These are phyloP conservation scores for Ascochyta fabae DNA, from an alignment of 2,329 filamentous ascomycete species.

Conservation along the genomic window DNA sequence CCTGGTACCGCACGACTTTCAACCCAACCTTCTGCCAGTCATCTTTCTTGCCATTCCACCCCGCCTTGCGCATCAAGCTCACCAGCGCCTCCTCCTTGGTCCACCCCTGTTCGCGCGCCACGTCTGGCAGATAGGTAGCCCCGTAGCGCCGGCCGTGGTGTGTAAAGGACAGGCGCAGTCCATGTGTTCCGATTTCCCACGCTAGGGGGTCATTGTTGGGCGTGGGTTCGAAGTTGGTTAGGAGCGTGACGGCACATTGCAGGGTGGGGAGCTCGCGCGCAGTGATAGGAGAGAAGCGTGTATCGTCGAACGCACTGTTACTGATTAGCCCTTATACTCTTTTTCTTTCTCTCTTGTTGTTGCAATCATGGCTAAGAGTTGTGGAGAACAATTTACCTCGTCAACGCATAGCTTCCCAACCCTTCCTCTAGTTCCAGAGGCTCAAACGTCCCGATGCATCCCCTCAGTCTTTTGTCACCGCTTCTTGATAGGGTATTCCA, in stretches of 20 bases:
- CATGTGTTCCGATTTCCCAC: conserved; percentile 87
- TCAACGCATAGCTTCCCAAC: conserved; percentile 80
- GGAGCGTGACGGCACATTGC: conserved; percentile 70
- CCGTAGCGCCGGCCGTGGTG: conserved; percentile 76
- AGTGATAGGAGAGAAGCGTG: conserved; percentile 66
- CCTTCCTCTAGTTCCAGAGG: conserved; percentile 74
- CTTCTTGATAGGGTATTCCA: conserved; percentile 78
- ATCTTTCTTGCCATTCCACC: conserved; percentile 73
- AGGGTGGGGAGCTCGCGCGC: conserved; percentile 47
- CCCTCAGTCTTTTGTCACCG: conserved; percentile 73
- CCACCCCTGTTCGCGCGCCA: conserved; percentile 93
- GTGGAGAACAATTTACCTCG: conserved; percentile 59
- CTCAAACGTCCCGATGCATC: conserved; percentile 96
- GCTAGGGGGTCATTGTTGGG: conserved; percentile 68
- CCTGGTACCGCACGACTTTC: conserved; percentile 84
- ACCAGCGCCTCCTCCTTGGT: conserved; percentile 88
- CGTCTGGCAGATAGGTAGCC: conserved; percentile 90
- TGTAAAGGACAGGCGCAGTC: conserved; percentile 84
- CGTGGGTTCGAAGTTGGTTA: conserved; percentile 83
- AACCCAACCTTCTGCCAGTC: conserved; percentile 82
- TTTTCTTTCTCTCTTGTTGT: background rate
- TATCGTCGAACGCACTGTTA: conserved; percentile 67
- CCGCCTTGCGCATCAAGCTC: conserved; percentile 92
- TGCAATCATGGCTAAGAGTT: background rate
- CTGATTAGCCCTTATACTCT: background rate